phyloP scores from a whole-genome alignment of 768 basidiomycete genomes.

The Leccinum ochraceum region DNA sequence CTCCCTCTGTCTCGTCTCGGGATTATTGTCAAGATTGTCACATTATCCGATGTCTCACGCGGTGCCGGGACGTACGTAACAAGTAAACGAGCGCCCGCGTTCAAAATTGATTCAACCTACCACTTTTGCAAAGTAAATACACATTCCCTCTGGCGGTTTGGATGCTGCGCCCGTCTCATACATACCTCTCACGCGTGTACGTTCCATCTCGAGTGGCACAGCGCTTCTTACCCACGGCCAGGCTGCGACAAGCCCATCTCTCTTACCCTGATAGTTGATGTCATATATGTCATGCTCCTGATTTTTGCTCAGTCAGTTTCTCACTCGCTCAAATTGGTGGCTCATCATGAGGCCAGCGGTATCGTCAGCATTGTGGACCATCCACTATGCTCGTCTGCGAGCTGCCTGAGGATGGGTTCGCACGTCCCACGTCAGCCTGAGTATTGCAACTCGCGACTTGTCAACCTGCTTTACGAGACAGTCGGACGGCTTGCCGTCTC shows the following conservation, averaged over 20 bases:
- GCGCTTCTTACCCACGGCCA: background rate
- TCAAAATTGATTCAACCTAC: background rate
- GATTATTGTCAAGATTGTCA: background rate
- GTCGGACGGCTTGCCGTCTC: conserved; percentile 1
- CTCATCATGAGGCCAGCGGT: background rate
- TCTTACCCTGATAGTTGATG: background rate
- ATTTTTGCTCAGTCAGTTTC: background rate
- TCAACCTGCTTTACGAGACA: conserved; percentile 5
- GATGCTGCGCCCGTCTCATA: background rate
- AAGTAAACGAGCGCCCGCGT: background rate
- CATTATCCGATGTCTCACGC: background rate
- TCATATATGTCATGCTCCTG: background rate
- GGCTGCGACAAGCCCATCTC: background rate
- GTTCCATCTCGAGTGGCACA: background rate
- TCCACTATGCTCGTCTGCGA: background rate
- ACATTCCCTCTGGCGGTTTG: background rate
- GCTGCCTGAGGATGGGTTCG: background rate
- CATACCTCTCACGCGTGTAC: background rate
- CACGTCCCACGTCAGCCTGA: conserved; percentile 6
- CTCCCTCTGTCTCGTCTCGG: background rate
- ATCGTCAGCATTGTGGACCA: background rate
- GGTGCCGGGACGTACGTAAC: background rate
- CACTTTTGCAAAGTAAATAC: background rate
- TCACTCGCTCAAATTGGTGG: background rate
- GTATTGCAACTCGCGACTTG: background rate